Percentiles rank a stretch among this genome's conserved stretches.
These are phyloP conservation scores for Bipolaris cookei DNA, from an alignment of 2,329 filamentous ascomycete species.

Conservation along the genomic window DNA sequence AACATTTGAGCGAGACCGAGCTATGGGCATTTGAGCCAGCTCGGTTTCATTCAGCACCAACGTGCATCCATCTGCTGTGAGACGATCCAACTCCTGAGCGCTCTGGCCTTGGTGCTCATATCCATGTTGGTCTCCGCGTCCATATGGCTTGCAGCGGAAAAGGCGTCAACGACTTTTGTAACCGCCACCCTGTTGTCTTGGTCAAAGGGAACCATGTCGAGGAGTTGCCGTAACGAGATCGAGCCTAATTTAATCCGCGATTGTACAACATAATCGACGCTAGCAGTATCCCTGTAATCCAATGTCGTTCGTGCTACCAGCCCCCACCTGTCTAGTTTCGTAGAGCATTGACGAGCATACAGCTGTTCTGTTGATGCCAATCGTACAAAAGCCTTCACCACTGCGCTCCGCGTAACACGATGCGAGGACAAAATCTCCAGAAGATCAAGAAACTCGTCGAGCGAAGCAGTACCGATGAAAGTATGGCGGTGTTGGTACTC, in stretches of 20 bases:
- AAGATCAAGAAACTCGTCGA: slow-evolving; percentile 33
- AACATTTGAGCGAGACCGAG: background rate
- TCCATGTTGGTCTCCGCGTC: slow-evolving; percentile 18
- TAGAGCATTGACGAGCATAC: slow-evolving; percentile 28
- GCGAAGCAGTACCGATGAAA: slow-evolving; percentile 39
- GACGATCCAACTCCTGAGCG: slow-evolving; percentile 29
- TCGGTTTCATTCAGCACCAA: background rate
- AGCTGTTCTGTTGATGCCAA: slow-evolving; percentile 34
- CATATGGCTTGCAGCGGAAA: slow-evolving; percentile 30
- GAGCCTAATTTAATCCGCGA: slow-evolving; percentile 33
- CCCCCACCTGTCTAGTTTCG: slow-evolving; percentile 27
- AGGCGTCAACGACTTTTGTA: slow-evolving; percentile 29
- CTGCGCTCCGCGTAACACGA: slow-evolving; percentile 17
- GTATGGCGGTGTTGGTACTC: slow-evolving; percentile 42
- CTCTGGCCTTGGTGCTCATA: slow-evolving; percentile 23
- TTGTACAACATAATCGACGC: slow-evolving; percentile 27
- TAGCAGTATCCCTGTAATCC: slow-evolving; percentile 18
- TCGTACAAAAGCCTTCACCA: slow-evolving; percentile 28
- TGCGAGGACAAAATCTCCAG: slow-evolving; percentile 23
- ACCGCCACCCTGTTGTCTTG: slow-evolving; percentile 11
- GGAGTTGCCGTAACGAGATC: slow-evolving; percentile 31
- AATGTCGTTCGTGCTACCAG: slow-evolving; percentile 28
- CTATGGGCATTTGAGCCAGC: background rate
- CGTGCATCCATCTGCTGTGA: slow-evolving; percentile 2
- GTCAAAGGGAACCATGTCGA: slow-evolving; percentile 30